Percentiles rank a stretch among this genome's conserved stretches.
Conservation (phyloP, 352 stramenopile genomes). For the Phytophthora hybrid region DNA sequence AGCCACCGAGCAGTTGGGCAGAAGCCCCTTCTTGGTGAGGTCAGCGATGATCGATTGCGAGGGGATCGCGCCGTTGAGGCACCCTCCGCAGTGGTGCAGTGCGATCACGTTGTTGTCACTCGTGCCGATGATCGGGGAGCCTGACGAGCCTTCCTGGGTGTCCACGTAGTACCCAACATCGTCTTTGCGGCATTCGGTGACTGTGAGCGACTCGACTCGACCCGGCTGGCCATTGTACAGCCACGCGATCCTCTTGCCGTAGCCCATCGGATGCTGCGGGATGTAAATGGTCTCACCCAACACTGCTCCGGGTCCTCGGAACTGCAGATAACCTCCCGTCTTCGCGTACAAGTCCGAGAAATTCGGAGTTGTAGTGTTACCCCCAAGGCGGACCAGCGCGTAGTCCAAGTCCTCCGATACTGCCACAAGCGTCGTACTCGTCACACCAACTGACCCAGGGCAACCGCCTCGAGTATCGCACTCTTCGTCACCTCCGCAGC, state of each 20-base stretch:
- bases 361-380: conserved; percentile 34
- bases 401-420: conserved; percentile 72
- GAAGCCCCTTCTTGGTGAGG: conserved; percentile 41
- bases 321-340: conserved; percentile 69
- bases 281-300: conserved; percentile 76
- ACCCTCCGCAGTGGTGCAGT: conserved; percentile 81
- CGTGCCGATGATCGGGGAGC: conserved; percentile 63
- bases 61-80: conserved; percentile 71
- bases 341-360: conserved; percentile 38
- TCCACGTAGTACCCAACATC: conserved; percentile 82
- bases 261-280: conserved; percentile 69
- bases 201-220: conserved; percentile 44
- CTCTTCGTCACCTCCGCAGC: conserved; percentile 50
- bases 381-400: conserved; percentile 60
- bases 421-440: conserved; percentile 58
- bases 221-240: conserved; percentile 44
- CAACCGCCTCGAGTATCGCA: conserved; percentile 59
- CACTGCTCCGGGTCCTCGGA: conserved; percentile 55
- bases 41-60: conserved; percentile 59
- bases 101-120: conserved; percentile 75
- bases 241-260: conserved; percentile 70
- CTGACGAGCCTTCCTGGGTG: conserved; percentile 77
- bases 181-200: conserved; percentile 52
- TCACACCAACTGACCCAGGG: conserved; percentile 46
- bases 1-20: conserved; percentile 50